Percentiles rank a stretch among this genome's conserved stretches.
phyloP scores from a whole-genome alignment of 1,284 basidiomycete species.

The Marasmius tenuissimus region DNA sequence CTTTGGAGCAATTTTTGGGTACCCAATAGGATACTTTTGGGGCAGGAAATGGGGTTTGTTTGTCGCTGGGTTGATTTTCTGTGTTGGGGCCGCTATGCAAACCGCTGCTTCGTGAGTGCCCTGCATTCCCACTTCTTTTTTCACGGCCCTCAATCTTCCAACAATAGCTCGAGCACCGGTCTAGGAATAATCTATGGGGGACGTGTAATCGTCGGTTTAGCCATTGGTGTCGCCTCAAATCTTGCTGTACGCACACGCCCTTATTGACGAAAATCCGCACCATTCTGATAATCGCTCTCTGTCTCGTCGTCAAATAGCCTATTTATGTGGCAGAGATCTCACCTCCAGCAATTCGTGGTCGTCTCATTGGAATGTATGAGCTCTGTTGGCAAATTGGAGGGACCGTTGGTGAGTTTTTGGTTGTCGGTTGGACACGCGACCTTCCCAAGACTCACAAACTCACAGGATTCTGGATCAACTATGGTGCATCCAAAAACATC shows the following conservation, averaged over 20 bases:
- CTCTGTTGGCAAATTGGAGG: conserved; percentile 38
- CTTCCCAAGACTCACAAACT: neutral
- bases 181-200: conserved; percentile 35
- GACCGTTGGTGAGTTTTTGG: conserved; percentile 24
- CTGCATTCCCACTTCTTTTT: neutral
- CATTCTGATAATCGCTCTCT: neutral
- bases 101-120: conserved; percentile 25
- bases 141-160: neutral
- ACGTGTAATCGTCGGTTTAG: conserved; percentile 32
- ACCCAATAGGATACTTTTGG: conserved; percentile 30
- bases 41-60: conserved; percentile 32
- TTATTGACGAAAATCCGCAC: neutral
- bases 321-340: conserved; percentile 43
- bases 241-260: conserved; percentile 29
- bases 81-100: conserved; percentile 32
- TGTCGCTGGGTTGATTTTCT: conserved; percentile 26
- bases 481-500: conserved; percentile 41
- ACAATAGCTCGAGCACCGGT: conserved; percentile 25
- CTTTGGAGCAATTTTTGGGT: conserved; percentile 37
- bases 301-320: conserved; percentile 22
- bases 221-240: conserved; percentile 34
- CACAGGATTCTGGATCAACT: conserved; percentile 47
- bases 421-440: neutral
- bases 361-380: conserved; percentile 50
- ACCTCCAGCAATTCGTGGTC: conserved; percentile 46